These are phyloP conservation scores for Microbotryum intermedium DNA, from an alignment of 1,284 basidiomycete genomes.

Conservation along the genomic window DNA sequence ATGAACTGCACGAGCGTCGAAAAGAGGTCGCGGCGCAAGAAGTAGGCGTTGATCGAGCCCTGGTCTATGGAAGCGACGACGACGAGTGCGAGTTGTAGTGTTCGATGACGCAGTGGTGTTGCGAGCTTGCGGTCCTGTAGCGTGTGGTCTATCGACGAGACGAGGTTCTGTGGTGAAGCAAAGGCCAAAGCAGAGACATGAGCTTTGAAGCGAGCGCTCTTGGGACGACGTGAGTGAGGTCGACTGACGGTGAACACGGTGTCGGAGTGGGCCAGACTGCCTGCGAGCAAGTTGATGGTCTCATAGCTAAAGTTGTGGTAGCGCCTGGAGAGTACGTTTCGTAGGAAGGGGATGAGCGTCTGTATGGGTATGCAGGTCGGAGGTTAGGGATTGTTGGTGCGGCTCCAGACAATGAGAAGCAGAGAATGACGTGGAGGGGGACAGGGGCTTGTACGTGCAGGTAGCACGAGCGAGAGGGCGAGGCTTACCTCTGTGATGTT, in stretches of 20 bases:
- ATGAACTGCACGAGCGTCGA: conserved; percentile 29
- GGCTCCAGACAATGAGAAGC: background rate
- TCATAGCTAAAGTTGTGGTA: conserved; percentile 29
- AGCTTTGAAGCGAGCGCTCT: background rate
- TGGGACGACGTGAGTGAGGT: background rate
- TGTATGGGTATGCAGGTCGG: background rate
- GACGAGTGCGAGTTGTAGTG: conserved; percentile 31
- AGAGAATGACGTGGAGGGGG: background rate
- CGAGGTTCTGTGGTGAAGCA: conserved; percentile 29
- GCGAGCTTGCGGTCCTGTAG: conserved; percentile 18
- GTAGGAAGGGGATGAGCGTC: conserved; percentile 27
- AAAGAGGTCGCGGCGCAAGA: conserved; percentile 36
- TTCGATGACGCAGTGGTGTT: conserved; percentile 30
- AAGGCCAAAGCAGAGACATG: background rate
- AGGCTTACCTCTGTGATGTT: conserved; percentile 27
- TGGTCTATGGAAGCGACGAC: conserved; percentile 31
- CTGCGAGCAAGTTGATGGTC: conserved; percentile 31
- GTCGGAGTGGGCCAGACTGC: conserved; percentile 30
- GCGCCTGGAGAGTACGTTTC: conserved; percentile 13
- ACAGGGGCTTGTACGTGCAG: background rate
- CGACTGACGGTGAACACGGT: conserved; percentile 28
- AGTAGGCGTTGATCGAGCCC: conserved; percentile 33
- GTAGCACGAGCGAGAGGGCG: too few species aligned
- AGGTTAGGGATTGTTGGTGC: background rate
- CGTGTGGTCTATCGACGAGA: conserved; percentile 30